These are phyloP conservation scores for Camillea tinctor DNA, from an alignment of 2,329 filamentous ascomycete genomes.

Conservation along the genomic window DNA sequence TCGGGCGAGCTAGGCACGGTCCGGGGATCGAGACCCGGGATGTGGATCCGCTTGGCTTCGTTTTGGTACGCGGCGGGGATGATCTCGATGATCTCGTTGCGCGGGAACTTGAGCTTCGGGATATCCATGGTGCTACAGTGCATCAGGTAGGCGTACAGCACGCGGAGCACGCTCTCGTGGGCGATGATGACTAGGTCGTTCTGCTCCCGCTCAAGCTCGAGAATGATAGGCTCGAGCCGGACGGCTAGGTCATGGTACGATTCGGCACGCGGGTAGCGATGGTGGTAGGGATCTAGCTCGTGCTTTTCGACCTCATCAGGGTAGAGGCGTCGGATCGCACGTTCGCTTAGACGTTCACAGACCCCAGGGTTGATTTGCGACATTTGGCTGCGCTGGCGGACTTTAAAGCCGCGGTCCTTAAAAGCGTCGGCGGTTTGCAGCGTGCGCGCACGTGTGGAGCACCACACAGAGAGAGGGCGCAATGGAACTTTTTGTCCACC, in stretches of 20 bases:
- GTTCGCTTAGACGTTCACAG: slow-evolving; percentile 89
- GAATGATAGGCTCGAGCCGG: slow-evolving; percentile 92
- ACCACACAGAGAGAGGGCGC: slow-evolving; percentile 88
- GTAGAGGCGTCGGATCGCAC: slow-evolving; percentile 75
- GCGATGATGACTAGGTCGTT: slow-evolving; percentile 98
- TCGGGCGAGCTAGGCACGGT: slow-evolving; percentile 78
- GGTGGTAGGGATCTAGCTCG: slow-evolving; percentile 92
- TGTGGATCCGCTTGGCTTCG: slow-evolving; percentile 85
- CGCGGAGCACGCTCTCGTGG: slow-evolving; percentile 94
- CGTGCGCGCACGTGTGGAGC: slow-evolving; percentile 84
- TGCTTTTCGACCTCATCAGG: slow-evolving; percentile 92
- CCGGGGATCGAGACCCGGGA: slow-evolving; percentile 64
- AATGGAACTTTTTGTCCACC: slow-evolving; percentile 67
- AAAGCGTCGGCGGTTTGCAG: slow-evolving; percentile 86
- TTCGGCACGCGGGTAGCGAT: slow-evolving; percentile 93
- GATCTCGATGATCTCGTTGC: slow-evolving; percentile 98
- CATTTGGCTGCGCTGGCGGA: slow-evolving; percentile 92
- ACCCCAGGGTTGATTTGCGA: slow-evolving; percentile 96
- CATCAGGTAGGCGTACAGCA: slow-evolving; percentile 97
- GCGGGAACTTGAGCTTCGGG: slow-evolving; percentile 86
- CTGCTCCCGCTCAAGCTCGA: slow-evolving; percentile 94
- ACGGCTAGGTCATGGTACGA: slow-evolving; percentile 99
- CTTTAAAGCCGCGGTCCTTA: slow-evolving; percentile 76
- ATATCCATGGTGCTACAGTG: slow-evolving; percentile 96
- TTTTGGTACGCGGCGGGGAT: slow-evolving; percentile 98